These are phyloP conservation scores for Boehmeria nivea DNA, from an alignment of 306 rosid species.

Conservation along the genomic window DNA sequence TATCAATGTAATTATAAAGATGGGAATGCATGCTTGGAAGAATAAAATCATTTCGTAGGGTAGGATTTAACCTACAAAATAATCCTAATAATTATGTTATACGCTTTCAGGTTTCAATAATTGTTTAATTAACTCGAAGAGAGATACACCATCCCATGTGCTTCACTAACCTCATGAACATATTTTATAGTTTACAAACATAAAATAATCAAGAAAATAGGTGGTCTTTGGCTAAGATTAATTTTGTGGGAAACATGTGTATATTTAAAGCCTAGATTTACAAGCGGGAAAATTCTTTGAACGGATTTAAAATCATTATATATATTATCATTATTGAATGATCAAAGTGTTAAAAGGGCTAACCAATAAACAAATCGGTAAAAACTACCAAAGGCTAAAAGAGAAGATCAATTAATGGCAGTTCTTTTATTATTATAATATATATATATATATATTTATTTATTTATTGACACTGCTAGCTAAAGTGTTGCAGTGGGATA, in stretches of 20 bases:
- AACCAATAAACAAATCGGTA: neutral
- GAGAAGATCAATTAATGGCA: constrained; percentile 16
- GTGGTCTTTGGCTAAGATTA: constrained; percentile 30
- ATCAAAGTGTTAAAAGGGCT: constrained; percentile 10
- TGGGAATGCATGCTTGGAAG: constrained; percentile 43
- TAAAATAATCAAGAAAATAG: constrained; percentile 1
- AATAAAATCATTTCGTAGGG: constrained; percentile 50
- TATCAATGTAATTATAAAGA: constrained; percentile 29
- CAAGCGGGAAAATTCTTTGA: too few species aligned
- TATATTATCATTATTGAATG: constrained; percentile 24
- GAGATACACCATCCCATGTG: constrained; percentile 62
- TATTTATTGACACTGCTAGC: too few species aligned
- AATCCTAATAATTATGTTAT: constrained; percentile 20
- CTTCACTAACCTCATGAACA: constrained; percentile 31
- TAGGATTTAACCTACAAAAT: constrained; percentile 32
- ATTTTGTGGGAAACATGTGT: too few species aligned
- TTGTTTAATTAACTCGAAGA: constrained; percentile 33
- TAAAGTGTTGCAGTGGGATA: constrained; percentile 8
- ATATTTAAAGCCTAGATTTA: too few species aligned
- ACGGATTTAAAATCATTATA: neutral
- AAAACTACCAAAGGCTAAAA: constrained; percentile 17
- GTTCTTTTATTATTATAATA: neutral
- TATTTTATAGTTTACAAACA: constrained; percentile 1
- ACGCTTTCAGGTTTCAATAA: constrained; percentile 18
- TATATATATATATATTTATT: neutral